These are phyloP conservation scores for Suillus occidentalis DNA, from an alignment of 768 basidiomycete genomes.

Conservation along the genomic window DNA sequence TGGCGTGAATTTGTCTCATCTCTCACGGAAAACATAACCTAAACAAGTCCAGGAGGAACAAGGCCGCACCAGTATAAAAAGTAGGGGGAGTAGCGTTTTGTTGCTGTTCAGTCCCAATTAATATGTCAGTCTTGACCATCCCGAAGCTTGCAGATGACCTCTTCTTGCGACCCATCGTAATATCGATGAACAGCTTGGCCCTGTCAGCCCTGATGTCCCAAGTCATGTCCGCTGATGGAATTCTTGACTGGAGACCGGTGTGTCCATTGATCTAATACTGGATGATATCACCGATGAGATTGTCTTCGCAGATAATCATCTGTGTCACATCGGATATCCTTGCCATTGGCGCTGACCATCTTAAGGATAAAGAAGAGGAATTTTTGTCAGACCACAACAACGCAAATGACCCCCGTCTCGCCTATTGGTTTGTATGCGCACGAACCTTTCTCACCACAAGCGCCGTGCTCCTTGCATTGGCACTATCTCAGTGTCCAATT, in stretches of 20 bases:
- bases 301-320: background rate
- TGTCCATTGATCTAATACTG: background rate
- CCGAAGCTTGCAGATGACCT: background rate
- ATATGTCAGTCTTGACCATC: background rate
- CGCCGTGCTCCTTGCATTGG: background rate
- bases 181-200: background rate
- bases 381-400: background rate
- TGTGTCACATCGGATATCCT: background rate
- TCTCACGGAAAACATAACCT: too few relatives aligned
- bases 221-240: background rate
- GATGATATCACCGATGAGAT: background rate
- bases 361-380: background rate
- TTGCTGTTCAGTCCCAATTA: background rate
- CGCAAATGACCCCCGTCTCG: background rate
- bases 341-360: background rate
- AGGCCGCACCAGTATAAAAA: background rate
- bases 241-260: background rate
- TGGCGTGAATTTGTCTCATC: background rate
- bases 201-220: background rate
- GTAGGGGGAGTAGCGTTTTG: background rate
- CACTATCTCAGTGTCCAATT: background rate
- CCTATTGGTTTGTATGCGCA: background rate
- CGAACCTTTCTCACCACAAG: background rate
- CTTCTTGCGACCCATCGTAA: background rate
- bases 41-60: too few relatives aligned